Evolutionary conservation across 2,329 filamentous ascomycete genomes (phyloP).

Genomic region (Diplodia intermedia): DNA sequence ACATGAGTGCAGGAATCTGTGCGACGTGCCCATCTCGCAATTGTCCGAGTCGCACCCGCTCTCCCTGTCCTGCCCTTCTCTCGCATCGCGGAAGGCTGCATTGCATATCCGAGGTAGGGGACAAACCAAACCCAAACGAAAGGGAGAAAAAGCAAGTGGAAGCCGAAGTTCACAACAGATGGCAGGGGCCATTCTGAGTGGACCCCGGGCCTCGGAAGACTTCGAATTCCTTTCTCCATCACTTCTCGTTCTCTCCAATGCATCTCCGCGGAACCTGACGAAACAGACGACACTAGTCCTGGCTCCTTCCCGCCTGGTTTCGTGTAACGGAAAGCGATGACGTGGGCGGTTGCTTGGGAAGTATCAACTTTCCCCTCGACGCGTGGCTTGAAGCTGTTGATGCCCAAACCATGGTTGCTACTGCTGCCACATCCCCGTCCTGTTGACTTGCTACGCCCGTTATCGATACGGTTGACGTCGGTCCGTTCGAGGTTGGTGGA

Average conservation of each 20-base stretch:
- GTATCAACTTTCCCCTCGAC: neutral
- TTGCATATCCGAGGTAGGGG: slow-evolving; percentile 17
- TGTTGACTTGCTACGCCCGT: neutral
- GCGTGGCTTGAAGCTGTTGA: neutral
- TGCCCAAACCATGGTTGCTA: neutral
- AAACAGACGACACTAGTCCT: neutral
- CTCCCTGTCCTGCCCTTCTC: slow-evolving; percentile 2
- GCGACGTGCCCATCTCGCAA: neutral
- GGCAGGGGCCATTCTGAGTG: neutral
- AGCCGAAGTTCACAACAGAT: neutral
- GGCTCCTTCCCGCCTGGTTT: neutral
- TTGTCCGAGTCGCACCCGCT: neutral
- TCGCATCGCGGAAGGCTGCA: slow-evolving; percentile 19
- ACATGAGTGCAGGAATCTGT: neutral
- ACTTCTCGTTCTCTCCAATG: neutral
- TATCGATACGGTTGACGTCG: neutral
- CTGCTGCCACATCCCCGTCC: neutral
- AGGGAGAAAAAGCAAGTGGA: neutral
- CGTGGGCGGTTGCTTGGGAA: neutral
- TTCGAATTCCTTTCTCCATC: neutral
- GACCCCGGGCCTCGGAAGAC: neutral
- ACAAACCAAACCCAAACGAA: neutral
- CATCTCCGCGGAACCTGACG: neutral
- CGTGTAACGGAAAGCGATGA: neutral
- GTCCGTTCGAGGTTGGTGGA: neutral